Base-by-base conservation (phyloP, 176 grass and related monocot species). In the Chloris gayana region DNA sequence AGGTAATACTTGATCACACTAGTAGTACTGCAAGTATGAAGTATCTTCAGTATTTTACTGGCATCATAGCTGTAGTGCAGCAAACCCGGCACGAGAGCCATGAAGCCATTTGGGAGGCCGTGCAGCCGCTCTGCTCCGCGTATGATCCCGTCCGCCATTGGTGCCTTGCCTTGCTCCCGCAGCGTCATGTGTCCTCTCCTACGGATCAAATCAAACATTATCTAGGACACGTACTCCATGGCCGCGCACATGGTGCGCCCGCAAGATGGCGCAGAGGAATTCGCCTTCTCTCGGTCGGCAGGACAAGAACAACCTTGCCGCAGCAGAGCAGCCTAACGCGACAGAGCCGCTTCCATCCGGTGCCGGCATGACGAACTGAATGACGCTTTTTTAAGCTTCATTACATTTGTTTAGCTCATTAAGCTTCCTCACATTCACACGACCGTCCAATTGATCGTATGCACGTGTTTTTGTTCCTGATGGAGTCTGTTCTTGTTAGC, bases 151-250 rank as follows among this genome's bases (percentile, higher is more conserved):
- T 29, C 42, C 69, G 42, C 69, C 69, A 72, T 31, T 72, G 25
- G 69, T 50, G 69, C 26, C 69, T 47, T 30, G 44, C 44, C 15
- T 72, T 21, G 69, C 69, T 72, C 69, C 14, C 69, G 9, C 69
- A 30, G 25, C 8, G 69, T 31, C 44, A 50, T 30, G 26, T 72
- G 69, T 21, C 25, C 60, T 29, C 51, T 31, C 12, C 42, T 14
- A 27, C 25, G 39, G 35, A 37, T 37, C 5, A 6, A 6, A 41
- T 29, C 15, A 45, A 70, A 1, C 39, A 45, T 41, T 44, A 69
- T 44, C 12, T 26, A 44, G 67, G n/a, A 27, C 58, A 61, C 25
- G n/a, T 29, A 30, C 10, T 17, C 10, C 4, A 31, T 30, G 26
- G 26, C 12, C 60, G 31, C 12, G 58, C 58, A 61, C 58, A 61